Evolutionary conservation across 805 yeast genomes (phyloP).

Genomic region (Priceomyces haplophilus): DNA sequence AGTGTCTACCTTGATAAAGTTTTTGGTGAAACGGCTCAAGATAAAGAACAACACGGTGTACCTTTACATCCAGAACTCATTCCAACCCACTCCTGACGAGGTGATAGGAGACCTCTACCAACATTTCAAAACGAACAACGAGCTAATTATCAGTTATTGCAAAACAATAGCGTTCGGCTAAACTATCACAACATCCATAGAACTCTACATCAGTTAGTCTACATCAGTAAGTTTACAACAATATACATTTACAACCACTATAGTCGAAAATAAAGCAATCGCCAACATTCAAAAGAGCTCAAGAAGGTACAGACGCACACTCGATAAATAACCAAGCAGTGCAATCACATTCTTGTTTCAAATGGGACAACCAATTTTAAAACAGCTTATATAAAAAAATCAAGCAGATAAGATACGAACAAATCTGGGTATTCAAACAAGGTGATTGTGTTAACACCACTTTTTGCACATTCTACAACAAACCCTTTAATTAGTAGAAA

Average conservation of each 20-base stretch:
- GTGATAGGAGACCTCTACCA: conserved; percentile 29
- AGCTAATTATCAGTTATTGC: conserved; percentile 39
- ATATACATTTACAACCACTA: not conserved
- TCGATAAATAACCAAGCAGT: not conserved
- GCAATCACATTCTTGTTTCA: not conserved
- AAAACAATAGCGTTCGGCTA: conserved; percentile 40
- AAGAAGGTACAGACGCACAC: not conserved
- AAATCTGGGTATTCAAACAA: conserved; percentile 3
- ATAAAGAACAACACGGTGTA: conserved; percentile 20
- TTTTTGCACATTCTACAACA: not conserved
- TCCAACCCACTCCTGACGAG: conserved; percentile 42
- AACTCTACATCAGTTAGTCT: not conserved
- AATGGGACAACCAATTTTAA: not conserved
- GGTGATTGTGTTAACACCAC: not conserved
- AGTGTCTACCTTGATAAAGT: conserved; percentile 44
- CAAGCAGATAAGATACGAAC: not conserved
- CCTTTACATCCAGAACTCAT: conserved; percentile 39
- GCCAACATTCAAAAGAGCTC: not conserved
- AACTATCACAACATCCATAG: not conserved
- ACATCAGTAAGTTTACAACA: not conserved
- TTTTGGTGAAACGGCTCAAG: conserved; percentile 40
- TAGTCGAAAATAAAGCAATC: not conserved
- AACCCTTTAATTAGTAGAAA: conserved; percentile 16
- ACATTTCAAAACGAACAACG: conserved; percentile 30
- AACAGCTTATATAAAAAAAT: not conserved